Percentiles rank a stretch among this genome's conserved stretches.
phyloP scores from a whole-genome alignment of 2,329 filamentous ascomycete genomes.

The Dactylella cylindrospora region DNA sequence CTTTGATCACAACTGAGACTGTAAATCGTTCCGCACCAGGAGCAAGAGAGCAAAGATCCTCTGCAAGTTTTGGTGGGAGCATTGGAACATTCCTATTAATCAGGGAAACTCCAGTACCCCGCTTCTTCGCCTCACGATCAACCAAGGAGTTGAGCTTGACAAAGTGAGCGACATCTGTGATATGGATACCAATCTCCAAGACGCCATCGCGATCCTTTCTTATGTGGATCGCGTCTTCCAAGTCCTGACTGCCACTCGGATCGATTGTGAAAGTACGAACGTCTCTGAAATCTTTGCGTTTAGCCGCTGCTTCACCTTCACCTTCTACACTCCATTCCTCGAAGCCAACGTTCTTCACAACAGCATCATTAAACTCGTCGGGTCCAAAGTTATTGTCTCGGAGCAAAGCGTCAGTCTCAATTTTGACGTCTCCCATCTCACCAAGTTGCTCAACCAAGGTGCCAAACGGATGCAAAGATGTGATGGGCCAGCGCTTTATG shows the following conservation, averaged over 20 bases:
- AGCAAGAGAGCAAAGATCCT: constrained; percentile 81
- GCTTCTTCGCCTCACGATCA: constrained; percentile 96
- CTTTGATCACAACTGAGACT: constrained; percentile 88
- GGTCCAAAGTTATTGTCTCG: constrained; percentile 98
- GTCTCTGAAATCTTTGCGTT: constrained; percentile 83
- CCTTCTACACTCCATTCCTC: constrained; percentile 86
- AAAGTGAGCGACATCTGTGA: constrained; percentile 93
- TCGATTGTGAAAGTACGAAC: constrained; percentile 84
- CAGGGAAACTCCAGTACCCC: constrained; percentile 91
- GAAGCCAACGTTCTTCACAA: constrained; percentile 85
- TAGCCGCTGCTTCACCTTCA: constrained; percentile 72
- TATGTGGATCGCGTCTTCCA: constrained; percentile 88
- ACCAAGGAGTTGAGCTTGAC: constrained; percentile 94
- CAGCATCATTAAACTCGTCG: constrained; percentile 96
- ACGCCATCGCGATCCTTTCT: constrained; percentile 79
- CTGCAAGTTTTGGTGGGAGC: constrained; percentile 80
- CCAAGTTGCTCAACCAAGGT: constrained; percentile 96
- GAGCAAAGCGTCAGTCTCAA: constrained; percentile 94
- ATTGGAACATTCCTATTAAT: constrained; percentile 86
- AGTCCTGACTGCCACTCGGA: constrained; percentile 57
- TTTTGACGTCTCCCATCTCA: constrained; percentile 94
- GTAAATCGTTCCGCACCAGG: constrained; percentile 88
- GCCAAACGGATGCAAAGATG: constrained; percentile 97
- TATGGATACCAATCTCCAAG: constrained; percentile 91
- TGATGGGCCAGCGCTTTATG: constrained; percentile 99